phyloP scores from a whole-genome alignment of 495 filamentous ascomycete genomes.

The Sabuloglossum arenarium region DNA sequence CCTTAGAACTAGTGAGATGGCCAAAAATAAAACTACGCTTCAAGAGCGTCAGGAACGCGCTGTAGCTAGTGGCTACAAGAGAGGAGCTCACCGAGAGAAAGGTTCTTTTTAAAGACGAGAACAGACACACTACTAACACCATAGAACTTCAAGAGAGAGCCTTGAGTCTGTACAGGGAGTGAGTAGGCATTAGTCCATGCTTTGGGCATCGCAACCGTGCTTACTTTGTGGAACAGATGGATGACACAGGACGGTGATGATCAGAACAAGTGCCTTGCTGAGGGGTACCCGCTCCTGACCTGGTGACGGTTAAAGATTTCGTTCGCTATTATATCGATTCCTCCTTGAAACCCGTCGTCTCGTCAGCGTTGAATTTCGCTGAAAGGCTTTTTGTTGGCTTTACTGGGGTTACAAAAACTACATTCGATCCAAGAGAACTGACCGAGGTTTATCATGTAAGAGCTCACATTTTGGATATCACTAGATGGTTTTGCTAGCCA shows the following conservation, averaged over 20 bases:
- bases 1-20: too few species aligned
- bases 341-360: conserved; percentile 6
- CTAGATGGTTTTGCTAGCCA: background rate
- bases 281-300: conserved; percentile 2
- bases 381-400: conserved; percentile 8
- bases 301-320: conserved; percentile 9
- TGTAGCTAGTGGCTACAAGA: background rate
- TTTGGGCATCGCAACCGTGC: background rate
- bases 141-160: background rate
- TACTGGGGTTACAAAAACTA: background rate
- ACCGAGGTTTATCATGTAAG: background rate
- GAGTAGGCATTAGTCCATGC: background rate
- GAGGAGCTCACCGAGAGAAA: background rate
- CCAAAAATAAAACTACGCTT: background rate
- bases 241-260: background rate
- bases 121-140: background rate
- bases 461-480: background rate
- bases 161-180: background rate
- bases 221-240: background rate
- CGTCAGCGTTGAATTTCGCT: conserved; percentile 7
- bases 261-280: background rate
- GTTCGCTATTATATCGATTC: conserved; percentile 8
- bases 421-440: background rate
- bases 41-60: background rate
- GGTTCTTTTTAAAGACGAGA: background rate